A percentile compares a stretch with the other conserved stretches of the same genome.
phyloP scores from a whole-genome alignment of 768 basidiomycete species.

The Tephrocybe sp. region DNA sequence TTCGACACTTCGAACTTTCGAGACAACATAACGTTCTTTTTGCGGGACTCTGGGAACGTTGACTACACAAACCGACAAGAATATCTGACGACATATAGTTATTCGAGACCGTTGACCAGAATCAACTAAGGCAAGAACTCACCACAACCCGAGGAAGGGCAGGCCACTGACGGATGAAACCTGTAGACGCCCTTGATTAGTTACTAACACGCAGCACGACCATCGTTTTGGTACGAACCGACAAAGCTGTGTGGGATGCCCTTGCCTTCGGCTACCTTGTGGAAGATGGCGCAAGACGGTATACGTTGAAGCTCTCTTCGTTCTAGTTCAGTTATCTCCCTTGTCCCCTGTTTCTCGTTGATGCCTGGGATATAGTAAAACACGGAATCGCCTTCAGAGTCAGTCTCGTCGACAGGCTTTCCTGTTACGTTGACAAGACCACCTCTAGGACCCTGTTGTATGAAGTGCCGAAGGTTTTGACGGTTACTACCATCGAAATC shows the following conservation, averaged over 20 bases:
- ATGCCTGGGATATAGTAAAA: conserved; percentile 19
- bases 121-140: conserved; percentile 20
- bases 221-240: conserved; percentile 22
- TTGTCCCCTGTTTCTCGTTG: conserved; percentile 11
- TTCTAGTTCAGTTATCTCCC: conserved; percentile 22
- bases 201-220: not conserved
- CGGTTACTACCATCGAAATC: conserved; percentile 56
- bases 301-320: conserved; percentile 34
- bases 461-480: conserved; percentile 52
- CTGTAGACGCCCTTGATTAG: conserved; percentile 18
- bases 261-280: conserved; percentile 48
- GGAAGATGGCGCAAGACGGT: conserved; percentile 54
- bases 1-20: conserved; percentile 53
- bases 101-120: not conserved
- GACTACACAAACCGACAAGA: conserved; percentile 55
- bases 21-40: conserved; percentile 53
- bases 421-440: conserved; percentile 1
- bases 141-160: conserved; percentile 66
- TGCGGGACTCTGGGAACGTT: conserved; percentile 45
- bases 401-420: not conserved
- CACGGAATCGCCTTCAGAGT: not conserved
- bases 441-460: conserved; percentile 30
- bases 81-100: conserved; percentile 38
- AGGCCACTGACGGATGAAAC: conserved; percentile 65
- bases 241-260: conserved; percentile 67